Percentiles rank a stretch among this genome's conserved stretches.
These are phyloP conservation scores for Paulownia fortunei DNA, from an alignment of 257 asterid genomes.

Conservation along the genomic window DNA sequence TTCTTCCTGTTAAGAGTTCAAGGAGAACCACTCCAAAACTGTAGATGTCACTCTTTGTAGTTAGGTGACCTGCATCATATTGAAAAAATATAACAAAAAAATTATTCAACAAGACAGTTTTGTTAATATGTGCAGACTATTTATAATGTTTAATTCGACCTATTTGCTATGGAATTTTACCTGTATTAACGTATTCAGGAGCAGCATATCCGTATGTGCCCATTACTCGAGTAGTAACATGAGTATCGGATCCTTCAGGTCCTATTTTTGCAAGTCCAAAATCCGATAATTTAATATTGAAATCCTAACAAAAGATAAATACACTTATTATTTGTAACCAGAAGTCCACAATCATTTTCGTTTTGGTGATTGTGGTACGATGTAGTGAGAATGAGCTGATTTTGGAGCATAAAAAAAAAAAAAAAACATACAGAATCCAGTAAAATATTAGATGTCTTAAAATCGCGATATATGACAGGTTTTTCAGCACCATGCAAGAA, in stretches of 20 bases:
- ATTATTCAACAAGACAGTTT: too few species aligned
- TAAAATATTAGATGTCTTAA: constrained; percentile 82
- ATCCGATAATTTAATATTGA: constrained; percentile 87
- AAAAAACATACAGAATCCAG: constrained; percentile 64
- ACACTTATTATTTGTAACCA: neutral
- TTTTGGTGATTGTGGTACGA: too few species aligned
- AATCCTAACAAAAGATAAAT: constrained; percentile 49
- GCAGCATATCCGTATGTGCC: constrained; percentile 98
- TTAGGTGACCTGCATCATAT: constrained; percentile 74
- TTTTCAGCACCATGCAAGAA: constrained; percentile 84
- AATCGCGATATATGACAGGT: constrained; percentile 90
- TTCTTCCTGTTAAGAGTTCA: constrained; percentile 80
- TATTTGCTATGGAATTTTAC: too few species aligned
- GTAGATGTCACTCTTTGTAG: constrained; percentile 87
- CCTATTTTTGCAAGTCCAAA: constrained; percentile 97
- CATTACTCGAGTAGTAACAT: constrained; percentile 92
- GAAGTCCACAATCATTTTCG: neutral
- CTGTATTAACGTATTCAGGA: constrained; percentile 93
- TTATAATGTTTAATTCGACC: too few species aligned
- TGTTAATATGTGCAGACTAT: too few species aligned
- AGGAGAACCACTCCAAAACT: constrained; percentile 90
- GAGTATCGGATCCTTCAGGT: constrained; percentile 93
- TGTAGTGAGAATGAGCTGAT: too few species aligned
- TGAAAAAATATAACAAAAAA: too few species aligned
- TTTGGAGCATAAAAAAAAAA: too few species aligned